These are phyloP conservation scores for Penicillium griseofulvum DNA, from an alignment of 2,329 filamentous ascomycete species.

Conservation along the genomic window DNA sequence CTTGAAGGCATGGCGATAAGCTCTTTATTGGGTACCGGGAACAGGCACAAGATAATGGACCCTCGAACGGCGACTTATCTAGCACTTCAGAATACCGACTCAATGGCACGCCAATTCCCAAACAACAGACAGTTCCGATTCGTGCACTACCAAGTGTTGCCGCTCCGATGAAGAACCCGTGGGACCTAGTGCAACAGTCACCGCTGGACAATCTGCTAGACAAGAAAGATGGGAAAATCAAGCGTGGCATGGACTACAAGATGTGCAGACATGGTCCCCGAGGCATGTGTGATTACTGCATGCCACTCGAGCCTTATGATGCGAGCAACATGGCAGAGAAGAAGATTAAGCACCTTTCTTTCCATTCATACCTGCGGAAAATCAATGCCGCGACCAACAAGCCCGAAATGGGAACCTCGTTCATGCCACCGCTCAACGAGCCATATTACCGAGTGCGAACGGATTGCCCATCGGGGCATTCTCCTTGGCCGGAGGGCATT, in stretches of 20 bases:
- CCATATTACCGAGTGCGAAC: conserved; percentile 86
- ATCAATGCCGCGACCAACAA: conserved; percentile 97
- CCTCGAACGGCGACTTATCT: conserved; percentile 26
- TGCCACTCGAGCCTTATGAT: conserved; percentile 92
- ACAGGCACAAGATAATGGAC: conserved; percentile 51
- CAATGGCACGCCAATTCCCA: conserved; percentile 37
- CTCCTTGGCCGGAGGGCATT: conserved; percentile 91
- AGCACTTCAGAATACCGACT: conserved; percentile 32
- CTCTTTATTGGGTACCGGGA: conserved; percentile 81
- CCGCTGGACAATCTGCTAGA: conserved; percentile 83
- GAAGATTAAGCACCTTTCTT: conserved; percentile 98
- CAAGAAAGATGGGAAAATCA: conserved; percentile 84
- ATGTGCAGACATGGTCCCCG: conserved; percentile 97
- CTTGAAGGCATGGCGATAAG: conserved; percentile 76
- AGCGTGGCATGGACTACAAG: conserved; percentile 67
- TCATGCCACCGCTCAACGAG: conserved; percentile 91
- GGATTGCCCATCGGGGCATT: conserved; percentile 89
- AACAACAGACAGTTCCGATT: conserved; percentile 61
- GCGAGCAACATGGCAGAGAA: conserved; percentile 84
- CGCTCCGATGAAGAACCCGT: conserved; percentile 75
- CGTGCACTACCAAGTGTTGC: conserved; percentile 57
- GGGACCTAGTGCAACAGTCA: conserved; percentile 89
- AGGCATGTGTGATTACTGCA: conserved; percentile 99
- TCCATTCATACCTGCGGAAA: conserved; percentile 91
- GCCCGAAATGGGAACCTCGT: conserved; percentile 87